A percentile compares a stretch with the other conserved stretches of the same genome.
Evolutionary conservation across 2,329 filamentous ascomycete genomes (phyloP).

Genomic region (Paramyrothecium roridum): DNA sequence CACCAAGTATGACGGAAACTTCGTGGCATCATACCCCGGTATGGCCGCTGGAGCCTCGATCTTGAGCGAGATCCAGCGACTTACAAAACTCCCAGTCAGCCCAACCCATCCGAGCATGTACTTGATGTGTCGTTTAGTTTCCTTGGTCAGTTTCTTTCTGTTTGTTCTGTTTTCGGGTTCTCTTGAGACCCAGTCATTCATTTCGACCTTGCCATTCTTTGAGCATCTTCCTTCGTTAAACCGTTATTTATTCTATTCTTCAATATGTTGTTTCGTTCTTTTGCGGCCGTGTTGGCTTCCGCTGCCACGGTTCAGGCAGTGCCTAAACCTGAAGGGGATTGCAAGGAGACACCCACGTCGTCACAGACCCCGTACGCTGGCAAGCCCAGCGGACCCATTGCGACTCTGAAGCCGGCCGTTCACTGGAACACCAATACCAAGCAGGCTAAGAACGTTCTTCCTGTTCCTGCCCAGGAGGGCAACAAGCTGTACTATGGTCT

Average conservation of each 20-base stretch:
- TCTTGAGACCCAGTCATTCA: neutral
- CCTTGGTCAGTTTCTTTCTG: neutral
- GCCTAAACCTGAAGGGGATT: neutral
- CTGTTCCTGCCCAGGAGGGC: constrained; percentile 12
- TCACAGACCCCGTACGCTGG: neutral
- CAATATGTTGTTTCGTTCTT: neutral
- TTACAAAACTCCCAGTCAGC: neutral
- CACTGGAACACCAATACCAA: constrained; percentile 21
- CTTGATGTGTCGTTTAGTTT: neutral
- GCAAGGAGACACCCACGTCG: neutral
- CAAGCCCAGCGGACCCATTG: neutral
- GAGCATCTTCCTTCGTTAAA: neutral
- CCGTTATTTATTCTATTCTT: neutral
- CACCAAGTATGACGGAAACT: neutral
- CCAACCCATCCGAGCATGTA: neutral
- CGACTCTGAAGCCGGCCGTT: constrained; percentile 3
- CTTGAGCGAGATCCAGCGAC: neutral
- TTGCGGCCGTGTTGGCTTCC: neutral
- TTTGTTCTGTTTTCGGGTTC: neutral
- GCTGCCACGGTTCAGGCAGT: neutral
- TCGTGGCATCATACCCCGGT: no score
- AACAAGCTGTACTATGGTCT: constrained; percentile 20
- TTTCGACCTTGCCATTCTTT: neutral
- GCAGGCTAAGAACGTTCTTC: constrained; percentile 16
- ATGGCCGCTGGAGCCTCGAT: neutral